These are phyloP conservation scores for Mortierella claussenii DNA, from an alignment of 192 early-diverging fungal genomes.

Conservation along the genomic window DNA sequence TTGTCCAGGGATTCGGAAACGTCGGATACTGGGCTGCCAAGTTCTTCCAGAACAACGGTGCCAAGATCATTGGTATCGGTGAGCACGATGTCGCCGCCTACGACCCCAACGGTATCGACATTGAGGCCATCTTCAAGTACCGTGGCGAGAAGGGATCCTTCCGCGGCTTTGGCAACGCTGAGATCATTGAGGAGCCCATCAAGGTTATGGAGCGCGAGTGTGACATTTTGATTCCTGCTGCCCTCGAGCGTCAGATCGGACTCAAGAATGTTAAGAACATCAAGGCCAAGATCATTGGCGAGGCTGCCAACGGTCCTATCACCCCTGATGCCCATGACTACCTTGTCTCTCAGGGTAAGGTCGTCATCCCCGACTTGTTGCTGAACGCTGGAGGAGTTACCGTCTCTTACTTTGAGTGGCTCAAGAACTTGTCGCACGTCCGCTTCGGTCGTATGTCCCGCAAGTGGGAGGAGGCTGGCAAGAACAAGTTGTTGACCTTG, in stretches of 20 bases:
- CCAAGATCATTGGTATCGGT: constrained; percentile 79
- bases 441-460: constrained; percentile 89
- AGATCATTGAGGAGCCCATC: constrained; percentile 66
- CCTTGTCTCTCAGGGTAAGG: constrained; percentile 67
- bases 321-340: constrained; percentile 79
- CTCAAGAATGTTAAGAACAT: constrained; percentile 77
- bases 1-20: constrained; percentile 89
- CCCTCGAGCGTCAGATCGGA: constrained; percentile 84
- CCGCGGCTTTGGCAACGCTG: constrained; percentile 70
- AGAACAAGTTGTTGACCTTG: constrained; percentile 72
- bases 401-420: constrained; percentile 83
- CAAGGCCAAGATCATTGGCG: constrained; percentile 84
- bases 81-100: constrained; percentile 77
- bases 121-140: constrained; percentile 75
- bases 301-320: constrained; percentile 88
- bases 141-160: constrained; percentile 73
- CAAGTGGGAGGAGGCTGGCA: constrained; percentile 84
- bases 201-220: constrained; percentile 80
- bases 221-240: constrained; percentile 85
- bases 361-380: constrained; percentile 80
- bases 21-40: constrained; percentile 88
- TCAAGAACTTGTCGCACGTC: constrained; percentile 87
- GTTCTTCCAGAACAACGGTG: constrained; percentile 86
- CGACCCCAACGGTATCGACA: constrained; percentile 70
- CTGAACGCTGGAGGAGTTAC: constrained; percentile 88